Evolutionary conservation across 192 early-diverging fungal genomes (phyloP), one percentile per base, ranked within the genome.

Genomic region (Entophlyctis luteolus): DNA sequence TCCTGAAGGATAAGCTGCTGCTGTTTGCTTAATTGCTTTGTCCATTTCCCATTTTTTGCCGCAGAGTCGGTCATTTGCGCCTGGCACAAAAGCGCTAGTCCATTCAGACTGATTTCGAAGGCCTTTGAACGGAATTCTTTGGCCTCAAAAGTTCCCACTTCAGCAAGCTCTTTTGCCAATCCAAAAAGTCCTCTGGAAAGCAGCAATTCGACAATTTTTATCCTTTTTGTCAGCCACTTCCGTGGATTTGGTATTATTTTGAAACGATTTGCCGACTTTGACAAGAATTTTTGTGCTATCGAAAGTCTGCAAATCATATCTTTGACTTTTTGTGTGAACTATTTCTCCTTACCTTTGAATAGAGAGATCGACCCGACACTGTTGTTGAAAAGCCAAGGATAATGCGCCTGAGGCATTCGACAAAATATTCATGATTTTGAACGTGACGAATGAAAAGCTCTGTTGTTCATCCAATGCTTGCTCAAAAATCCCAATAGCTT

Each of bases 61-160:
- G 8, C 48, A 32, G 25, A 32, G 27, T 50, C 25, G 10, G 8
- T 3, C 29, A 6, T 4, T 18, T n/a, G 8, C 28, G 29, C 25
- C 32, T 54, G 14, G 35, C 47, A 66, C 18, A 66, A 18, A 5
- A 55, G 12, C n/a, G 39, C 28, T 14, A 66, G 35, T 18, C 36
- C 34, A 3, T 52, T 31, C 4, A 66, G 42, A 45, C 42, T 54
- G 5, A 66, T 23, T 38, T 66, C 63, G 29, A 25, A 54, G 4
- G 20, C 23, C 49, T 29, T 12, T 31, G 60, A 47, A 10, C 49
- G 23, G 42, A 49, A 63, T 54, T 55, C 63, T 25, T 14, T 42
- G 2, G 63, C 16, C 31, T 66, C 63, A 39, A 54, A 39, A 52
- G 55, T 35, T 25, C 49, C 63, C 25, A 54, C 55, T 39, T 52